Percentiles rank a stretch among this genome's conserved stretches.
Conservation (phyloP, 495 filamentous ascomycete genomes). For the Corynascus novoguineensis region DNA sequence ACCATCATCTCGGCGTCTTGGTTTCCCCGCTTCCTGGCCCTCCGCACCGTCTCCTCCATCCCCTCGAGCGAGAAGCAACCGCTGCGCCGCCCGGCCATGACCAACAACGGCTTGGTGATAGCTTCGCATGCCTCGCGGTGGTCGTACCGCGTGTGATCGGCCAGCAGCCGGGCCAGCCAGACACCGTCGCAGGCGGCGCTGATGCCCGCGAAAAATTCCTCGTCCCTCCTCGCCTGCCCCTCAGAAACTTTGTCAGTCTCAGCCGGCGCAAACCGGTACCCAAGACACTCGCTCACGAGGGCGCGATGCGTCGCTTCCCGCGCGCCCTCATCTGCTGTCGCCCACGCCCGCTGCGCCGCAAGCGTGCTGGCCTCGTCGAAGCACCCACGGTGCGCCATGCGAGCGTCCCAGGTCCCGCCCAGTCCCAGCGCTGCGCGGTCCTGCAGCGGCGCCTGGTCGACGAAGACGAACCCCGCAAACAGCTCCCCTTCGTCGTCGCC, state of each 20-base stretch:
- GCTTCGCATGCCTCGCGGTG: slow-evolving; percentile 40
- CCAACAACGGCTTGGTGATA: slow-evolving; percentile 29
- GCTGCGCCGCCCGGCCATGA: slow-evolving; percentile 38
- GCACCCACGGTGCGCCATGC: slow-evolving; percentile 32
- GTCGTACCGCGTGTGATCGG: slow-evolving; percentile 44
- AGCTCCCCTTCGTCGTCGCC: too few species aligned
- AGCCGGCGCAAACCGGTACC: slow-evolving; percentile 31
- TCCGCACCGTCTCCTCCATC: slow-evolving; percentile 34
- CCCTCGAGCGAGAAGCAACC: slow-evolving; percentile 44
- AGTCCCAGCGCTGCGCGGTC: slow-evolving; percentile 24
- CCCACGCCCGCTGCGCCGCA: slow-evolving; percentile 34
- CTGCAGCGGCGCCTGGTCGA: slow-evolving; percentile 46
- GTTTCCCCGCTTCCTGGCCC: slow-evolving; percentile 20
- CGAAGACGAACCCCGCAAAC: slow-evolving; percentile 38
- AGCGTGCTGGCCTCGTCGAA: slow-evolving; percentile 35
- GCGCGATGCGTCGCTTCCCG: slow-evolving; percentile 29
- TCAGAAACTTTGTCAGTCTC: slow-evolving; percentile 11
- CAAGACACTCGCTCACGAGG: slow-evolving; percentile 38
- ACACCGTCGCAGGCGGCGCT: slow-evolving; percentile 32
- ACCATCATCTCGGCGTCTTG: slow-evolving; percentile 27
- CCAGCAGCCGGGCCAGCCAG: slow-evolving; percentile 42
- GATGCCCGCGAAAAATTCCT: slow-evolving; percentile 37
- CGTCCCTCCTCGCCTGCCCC: slow-evolving; percentile 26
- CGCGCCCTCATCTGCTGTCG: slow-evolving; percentile 12
- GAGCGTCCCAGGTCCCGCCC: slow-evolving; percentile 26